Evolutionary conservation across 139 green algal genomes (phyloP).

Genomic region (Coelastrella sp.): DNA sequence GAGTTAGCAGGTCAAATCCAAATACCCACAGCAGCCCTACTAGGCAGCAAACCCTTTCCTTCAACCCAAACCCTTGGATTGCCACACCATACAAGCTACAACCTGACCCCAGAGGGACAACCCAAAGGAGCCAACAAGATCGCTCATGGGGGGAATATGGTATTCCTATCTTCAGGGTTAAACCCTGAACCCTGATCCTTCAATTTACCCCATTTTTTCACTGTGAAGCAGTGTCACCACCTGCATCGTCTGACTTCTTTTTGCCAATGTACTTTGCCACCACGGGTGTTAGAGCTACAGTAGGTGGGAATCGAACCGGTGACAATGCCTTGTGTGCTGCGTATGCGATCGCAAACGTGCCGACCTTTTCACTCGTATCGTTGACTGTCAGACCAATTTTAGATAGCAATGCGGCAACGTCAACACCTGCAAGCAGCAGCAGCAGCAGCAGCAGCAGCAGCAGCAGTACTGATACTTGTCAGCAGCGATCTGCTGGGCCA

Average conservation of each 20-base stretch:
- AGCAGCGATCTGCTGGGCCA: too few species aligned
- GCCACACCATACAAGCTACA: too few species aligned
- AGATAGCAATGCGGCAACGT: slow-evolving; percentile 83
- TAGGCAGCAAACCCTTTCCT: too few species aligned
- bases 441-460: neutral
- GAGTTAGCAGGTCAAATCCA: too few species aligned
- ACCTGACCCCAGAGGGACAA: too few species aligned
- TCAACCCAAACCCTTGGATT: too few species aligned
- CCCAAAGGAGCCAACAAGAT: neutral
- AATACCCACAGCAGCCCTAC: too few species aligned
- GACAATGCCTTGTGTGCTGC: slow-evolving; percentile 99
- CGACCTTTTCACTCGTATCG: slow-evolving; percentile 85
- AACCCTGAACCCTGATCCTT: neutral
- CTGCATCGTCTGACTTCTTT: neutral
- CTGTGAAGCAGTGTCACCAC: neutral
- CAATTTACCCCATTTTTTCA: neutral
- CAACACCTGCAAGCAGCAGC: slow-evolving; percentile 76
- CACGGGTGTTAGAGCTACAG: slow-evolving; percentile 97
- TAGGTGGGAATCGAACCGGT: slow-evolving; percentile 97
- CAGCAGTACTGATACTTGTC: neutral
- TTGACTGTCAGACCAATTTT: slow-evolving; percentile 85
- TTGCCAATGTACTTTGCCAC: slow-evolving; percentile 88
- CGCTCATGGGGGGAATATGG: neutral
- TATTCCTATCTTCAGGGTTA: too few species aligned
- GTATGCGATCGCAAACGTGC: slow-evolving; percentile 97